Percentiles rank a stretch among this genome's conserved stretches.
Conservation (phyloP, 202 grass and related monocot species). For the Cymbopogon flexuosus region DNA sequence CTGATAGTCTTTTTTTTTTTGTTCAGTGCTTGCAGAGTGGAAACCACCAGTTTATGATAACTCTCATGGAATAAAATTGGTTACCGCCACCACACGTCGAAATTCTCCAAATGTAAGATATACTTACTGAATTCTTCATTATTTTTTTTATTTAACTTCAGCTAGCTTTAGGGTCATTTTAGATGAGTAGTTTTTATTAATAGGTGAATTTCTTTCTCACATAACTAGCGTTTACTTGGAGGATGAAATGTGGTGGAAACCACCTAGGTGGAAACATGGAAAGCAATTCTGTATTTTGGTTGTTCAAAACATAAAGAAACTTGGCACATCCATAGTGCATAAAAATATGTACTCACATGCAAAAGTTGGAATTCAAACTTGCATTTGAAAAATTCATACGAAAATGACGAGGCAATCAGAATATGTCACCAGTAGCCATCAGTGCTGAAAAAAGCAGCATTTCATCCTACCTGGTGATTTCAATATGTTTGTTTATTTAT, state of each 20-base stretch:
- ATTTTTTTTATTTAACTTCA: slow-evolving; percentile 7
- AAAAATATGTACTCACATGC: too few species aligned
- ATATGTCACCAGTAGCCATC: neutral
- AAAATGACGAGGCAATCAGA: neutral
- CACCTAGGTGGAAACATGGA: too few species aligned
- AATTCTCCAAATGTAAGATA: slow-evolving; percentile 93
- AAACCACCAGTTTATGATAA: slow-evolving; percentile 99
- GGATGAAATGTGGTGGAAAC: too few species aligned
- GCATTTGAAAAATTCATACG: too few species aligned
- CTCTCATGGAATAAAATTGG: slow-evolving; percentile 85
- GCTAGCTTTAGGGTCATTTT: neutral
- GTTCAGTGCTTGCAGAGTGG: slow-evolving; percentile 95
- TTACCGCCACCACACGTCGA: slow-evolving; percentile 86
- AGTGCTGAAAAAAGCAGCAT: neutral
- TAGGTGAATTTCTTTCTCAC: neutral
- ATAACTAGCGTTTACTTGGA: neutral
- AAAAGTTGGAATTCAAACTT: too few species aligned
- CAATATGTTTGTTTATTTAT: neutral
- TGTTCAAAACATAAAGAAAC: too few species aligned
- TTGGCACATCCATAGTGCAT: too few species aligned
- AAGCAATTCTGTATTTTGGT: too few species aligned
- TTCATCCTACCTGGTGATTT: neutral
- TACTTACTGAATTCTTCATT: neutral
- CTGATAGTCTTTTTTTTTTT: slow-evolving; percentile 6
- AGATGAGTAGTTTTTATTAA: neutral